Evolutionary conservation across 768 basidiomycete species (phyloP), one percentile per base, ranked within the genome.

Genomic region (Galerina marginata): DNA sequence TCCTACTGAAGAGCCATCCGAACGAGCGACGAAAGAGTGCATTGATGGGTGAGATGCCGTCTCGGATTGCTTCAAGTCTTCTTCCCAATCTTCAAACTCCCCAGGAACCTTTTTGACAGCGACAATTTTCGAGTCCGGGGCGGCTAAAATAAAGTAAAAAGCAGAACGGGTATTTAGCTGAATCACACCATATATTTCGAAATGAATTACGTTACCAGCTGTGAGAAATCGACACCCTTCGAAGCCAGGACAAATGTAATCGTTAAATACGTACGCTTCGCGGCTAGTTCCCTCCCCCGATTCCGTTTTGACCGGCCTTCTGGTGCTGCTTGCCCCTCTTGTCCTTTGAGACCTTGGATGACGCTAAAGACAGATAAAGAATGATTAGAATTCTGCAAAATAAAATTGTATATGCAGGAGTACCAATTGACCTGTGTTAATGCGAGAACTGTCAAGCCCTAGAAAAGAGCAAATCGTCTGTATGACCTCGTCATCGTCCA

Each of bases 121-220:
- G 62, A 63, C 7, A 56, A 53, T 26, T 42, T 42, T 4, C 58
- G 52, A 45, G 60, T 59, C 37, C 52, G 44, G 29, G 53, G 46
- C 37, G 33, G 25, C 47, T 53, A 16, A 37, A 42, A 14, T 12
- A 44, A 47, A 53, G 14, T 12, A 44, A 42, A 48, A 14, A 37
- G 14, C 1, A 33, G 1, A 56, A 46, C 33, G 4, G 20, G 33
- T 49, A 14, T 23, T 58, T n/a, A 58, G 56, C 29, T 10, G 40
- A 54, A 11, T 43, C 16, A 47, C 47, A 43, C 33, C 9, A 29
- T 14, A 15, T 23, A n/a, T 1, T 46, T 36, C 5, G 16, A 43
- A 54, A 43, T 37, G 6, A 7, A 47, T 56, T 65, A 62, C 61
- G 60, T 59, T 65, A 65, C 64, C 64, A 57, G 44, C 25, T 3